A percentile compares a stretch with the other conserved stretches of the same genome.
phyloP scores from a whole-genome alignment of 1,284 basidiomycete species.

The Boletus semigastroideus region DNA sequence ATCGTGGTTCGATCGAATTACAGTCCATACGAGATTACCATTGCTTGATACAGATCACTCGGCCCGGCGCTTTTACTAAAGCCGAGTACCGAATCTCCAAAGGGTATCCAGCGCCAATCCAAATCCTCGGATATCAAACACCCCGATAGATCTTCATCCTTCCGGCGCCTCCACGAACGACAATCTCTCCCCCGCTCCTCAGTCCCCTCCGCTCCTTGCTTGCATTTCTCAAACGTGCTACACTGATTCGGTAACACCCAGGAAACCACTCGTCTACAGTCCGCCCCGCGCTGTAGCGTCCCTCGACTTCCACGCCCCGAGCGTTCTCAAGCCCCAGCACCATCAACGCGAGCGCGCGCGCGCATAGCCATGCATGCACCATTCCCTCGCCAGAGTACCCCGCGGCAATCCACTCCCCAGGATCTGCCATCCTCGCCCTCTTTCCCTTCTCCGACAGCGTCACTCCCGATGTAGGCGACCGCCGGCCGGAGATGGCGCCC shows the following conservation, averaged over 20 bases:
- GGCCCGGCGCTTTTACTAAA: no score
- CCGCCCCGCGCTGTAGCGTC: slow-evolving; percentile 24
- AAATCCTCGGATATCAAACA: slow-evolving; percentile 2
- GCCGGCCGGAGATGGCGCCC: slow-evolving; percentile 34
- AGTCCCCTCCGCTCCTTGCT: slow-evolving; percentile 6
- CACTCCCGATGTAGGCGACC: slow-evolving; percentile 9
- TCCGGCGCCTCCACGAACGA: slow-evolving; percentile 24
- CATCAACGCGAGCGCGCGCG: slow-evolving; percentile 57
- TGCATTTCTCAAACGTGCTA: slow-evolving; percentile 42
- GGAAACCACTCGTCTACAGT: slow-evolving; percentile 47
- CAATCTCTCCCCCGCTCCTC: background rate
- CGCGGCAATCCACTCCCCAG: slow-evolving; percentile 55
- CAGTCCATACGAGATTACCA: background rate
- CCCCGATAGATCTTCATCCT: slow-evolving; percentile 30
- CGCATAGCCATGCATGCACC: slow-evolving; percentile 64
- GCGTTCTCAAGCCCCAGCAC: slow-evolving; percentile 40
- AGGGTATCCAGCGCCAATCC: background rate
- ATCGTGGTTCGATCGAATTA: no score
- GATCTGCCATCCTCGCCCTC: slow-evolving; percentile 12
- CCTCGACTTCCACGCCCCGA: slow-evolving; percentile 26
- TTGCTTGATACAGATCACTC: background rate
- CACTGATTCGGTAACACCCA: slow-evolving; percentile 48
- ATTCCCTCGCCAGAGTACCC: slow-evolving; percentile 69
- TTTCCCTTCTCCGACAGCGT: slow-evolving; percentile 1
- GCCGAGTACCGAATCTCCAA: background rate